Base-by-base conservation (phyloP, 2,329 filamentous ascomycete genomes). In the Fusarium lateritium region DNA sequence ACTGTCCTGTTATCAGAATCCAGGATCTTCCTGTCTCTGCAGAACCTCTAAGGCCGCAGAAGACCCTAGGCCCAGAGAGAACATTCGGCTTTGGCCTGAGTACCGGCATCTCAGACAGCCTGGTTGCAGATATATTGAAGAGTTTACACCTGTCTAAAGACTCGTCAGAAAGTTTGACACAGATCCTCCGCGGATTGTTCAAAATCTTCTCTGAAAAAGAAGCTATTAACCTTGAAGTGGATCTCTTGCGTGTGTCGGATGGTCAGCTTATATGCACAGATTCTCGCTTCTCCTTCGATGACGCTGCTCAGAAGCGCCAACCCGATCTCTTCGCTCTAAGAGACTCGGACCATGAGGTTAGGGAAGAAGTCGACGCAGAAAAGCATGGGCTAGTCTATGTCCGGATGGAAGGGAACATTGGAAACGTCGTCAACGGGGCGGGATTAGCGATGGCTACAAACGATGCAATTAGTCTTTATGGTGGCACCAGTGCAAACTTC, bases 381-480 rank as follows among this genome's bases (percentile, higher is more conserved):
- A 84, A 86, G 60, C 83, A 90, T 60, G 93, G 93, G 5, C 94
- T 97, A 71, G 92, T 96, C 1, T 97, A 94, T 77, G 86, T 97
- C 67, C 90, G 88, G 73, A 79, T 85, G 59, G 71, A 78, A 2
- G 83, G 85, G 4, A 89, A 89, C 65, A 90, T 97, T 54, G 94
- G 93, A 38, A 97, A 92, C 1, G 83, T 97, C 67, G 93, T 97
- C 68, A 97, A 97, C 75, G 94, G 94, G 43, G 94, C 94, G 0
- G 94, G 94, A 1, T 86, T 97, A 2, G 94, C 94, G 1, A 96
- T 97, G 92, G 96, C 96, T 77, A 97, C 94, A 0, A 89, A 94
- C 62, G 94, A 97, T 77, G 91, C 92, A 0, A 87, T 97, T 3
- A 84, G 86, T 4, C 81, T 88, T 14, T 87, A 88, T 56, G 90